Percentiles rank a stretch among this genome's conserved stretches.
Conservation (phyloP, 2,329 filamentous ascomycete genomes). For the Elsinoe fawcettii region DNA sequence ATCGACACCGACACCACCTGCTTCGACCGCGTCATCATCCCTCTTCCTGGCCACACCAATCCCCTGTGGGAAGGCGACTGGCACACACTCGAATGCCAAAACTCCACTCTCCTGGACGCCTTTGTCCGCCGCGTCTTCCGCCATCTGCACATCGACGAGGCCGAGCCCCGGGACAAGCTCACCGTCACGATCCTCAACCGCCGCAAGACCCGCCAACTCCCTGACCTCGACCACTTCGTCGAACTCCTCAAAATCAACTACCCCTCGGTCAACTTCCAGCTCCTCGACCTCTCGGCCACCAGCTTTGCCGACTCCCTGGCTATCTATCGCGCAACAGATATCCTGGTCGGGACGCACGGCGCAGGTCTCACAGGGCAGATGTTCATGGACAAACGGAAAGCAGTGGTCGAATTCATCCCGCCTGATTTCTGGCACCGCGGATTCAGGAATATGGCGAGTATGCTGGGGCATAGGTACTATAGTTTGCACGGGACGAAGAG, state of each 20-base stretch:
- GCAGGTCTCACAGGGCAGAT: slow-evolving; percentile 14
- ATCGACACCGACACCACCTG: slow-evolving; percentile 7
- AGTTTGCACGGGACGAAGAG: slow-evolving; percentile 7
- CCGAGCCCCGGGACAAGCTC: slow-evolving; percentile 10
- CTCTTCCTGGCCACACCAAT: slow-evolving; percentile 11
- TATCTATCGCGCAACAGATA: slow-evolving; percentile 14
- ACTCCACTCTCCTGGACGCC: slow-evolving; percentile 13
- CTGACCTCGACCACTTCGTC: slow-evolving; percentile 13
- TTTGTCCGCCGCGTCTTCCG: slow-evolving; percentile 14
- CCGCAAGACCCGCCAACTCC: slow-evolving; percentile 12
- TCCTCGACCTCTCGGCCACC: slow-evolving; percentile 17
- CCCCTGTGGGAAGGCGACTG: slow-evolving; percentile 17
- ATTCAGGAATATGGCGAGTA: slow-evolving; percentile 12
- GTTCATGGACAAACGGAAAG: slow-evolving; percentile 13
- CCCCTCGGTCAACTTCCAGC: slow-evolving; percentile 9
- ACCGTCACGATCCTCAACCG: slow-evolving; percentile 14
- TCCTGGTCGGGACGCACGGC: slow-evolving; percentile 14
- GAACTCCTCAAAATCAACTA: slow-evolving; percentile 6
- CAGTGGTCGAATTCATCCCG: slow-evolving; percentile 15
- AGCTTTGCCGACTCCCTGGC: slow-evolving; percentile 20
- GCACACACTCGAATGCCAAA: slow-evolving; percentile 13
- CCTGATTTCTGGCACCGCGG: slow-evolving; percentile 14
- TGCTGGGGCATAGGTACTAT: slow-evolving; percentile 13
- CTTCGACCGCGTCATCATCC: slow-evolving; percentile 16
- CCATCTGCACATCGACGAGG: slow-evolving; percentile 10